A percentile compares a stretch with the other conserved stretches of the same genome.
These are phyloP conservation scores for Saccharomyces kudriavzevii DNA, from an alignment of 805 yeast species.

Conservation along the genomic window DNA sequence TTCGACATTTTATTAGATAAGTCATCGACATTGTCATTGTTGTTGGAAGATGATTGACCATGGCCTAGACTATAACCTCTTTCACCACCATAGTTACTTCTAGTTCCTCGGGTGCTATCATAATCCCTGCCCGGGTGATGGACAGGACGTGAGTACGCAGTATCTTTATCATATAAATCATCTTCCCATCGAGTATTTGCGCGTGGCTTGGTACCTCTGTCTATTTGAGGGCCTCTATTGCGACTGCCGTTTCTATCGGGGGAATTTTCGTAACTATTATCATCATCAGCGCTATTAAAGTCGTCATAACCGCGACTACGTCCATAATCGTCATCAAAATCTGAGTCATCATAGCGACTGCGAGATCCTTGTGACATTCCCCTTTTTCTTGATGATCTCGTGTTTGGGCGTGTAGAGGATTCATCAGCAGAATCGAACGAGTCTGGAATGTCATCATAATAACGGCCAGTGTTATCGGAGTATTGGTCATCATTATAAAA, in stretches of 20 bases:
- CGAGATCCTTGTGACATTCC: conserved; percentile 17
- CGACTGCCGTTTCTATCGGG: not conserved
- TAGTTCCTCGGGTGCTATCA: not conserved
- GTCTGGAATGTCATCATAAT: conserved; percentile 51
- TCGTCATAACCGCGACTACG: conserved; percentile 1
- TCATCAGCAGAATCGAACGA: conserved; percentile 32
- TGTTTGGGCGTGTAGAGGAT: conserved; percentile 17
- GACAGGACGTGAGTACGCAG: not conserved
- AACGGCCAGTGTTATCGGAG: conserved; percentile 23
- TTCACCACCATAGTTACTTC: not conserved
- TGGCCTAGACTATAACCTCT: conserved; percentile 1
- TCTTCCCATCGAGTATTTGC: not conserved
- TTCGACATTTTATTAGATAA: conserved; percentile 32
- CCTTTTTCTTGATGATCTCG: conserved; percentile 26
- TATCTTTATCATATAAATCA: not conserved
- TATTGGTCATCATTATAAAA: conserved; percentile 47
- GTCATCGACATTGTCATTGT: conserved; percentile 30
- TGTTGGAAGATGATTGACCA: conserved; percentile 22
- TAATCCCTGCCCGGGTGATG: not conserved
- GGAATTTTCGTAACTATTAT: not conserved
- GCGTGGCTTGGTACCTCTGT: not conserved
- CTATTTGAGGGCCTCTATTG: not conserved
- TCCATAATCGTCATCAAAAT: not conserved
- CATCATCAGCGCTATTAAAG: not conserved
- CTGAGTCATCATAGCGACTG: conserved; percentile 11